Percentiles rank a stretch among this genome's conserved stretches.
These are phyloP conservation scores for Brassica balearica DNA, from an alignment of 441 rosid genomes.

Conservation along the genomic window DNA sequence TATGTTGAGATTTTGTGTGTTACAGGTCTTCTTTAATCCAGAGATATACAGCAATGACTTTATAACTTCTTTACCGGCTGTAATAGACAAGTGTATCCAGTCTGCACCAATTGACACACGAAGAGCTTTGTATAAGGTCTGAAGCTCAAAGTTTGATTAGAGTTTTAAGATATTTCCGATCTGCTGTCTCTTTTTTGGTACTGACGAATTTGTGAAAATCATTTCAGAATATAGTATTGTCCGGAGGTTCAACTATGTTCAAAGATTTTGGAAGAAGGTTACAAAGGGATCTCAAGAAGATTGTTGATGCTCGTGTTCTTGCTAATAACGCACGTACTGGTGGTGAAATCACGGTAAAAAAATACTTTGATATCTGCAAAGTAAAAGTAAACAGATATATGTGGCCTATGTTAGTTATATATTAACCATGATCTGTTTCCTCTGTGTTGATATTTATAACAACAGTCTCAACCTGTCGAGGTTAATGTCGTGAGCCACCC, in stretches of 20 bases:
- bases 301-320: conserved; percentile 92
- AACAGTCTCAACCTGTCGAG: conserved; percentile 90
- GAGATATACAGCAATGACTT: conserved; percentile 92
- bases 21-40: conserved; percentile 92
- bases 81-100: conserved; percentile 95
- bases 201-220: conserved; percentile 17
- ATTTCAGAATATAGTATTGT: conserved; percentile 90
- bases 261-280: conserved; percentile 98
- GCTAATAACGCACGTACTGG: conserved; percentile 81
- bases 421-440: conserved; percentile 11
- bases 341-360: conserved; percentile 76
- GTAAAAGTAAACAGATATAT: conserved; percentile 63
- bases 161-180: background rate
- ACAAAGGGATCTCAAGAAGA: conserved; percentile 97
- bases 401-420: conserved; percentile 54
- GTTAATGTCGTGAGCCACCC: conserved; percentile 98
- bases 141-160: conserved; percentile 18
- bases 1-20: conserved; percentile 35
- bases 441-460: background rate
- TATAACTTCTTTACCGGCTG: conserved; percentile 80
- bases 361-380: background rate
- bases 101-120: conserved; percentile 99
- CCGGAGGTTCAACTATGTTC: conserved; percentile 99
- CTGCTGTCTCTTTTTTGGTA: background rate
- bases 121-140: conserved; percentile 95